A percentile compares a stretch with the other conserved stretches of the same genome.
These are phyloP conservation scores for Leccinum imitatum DNA, from an alignment of 768 basidiomycete species.

Conservation along the genomic window DNA sequence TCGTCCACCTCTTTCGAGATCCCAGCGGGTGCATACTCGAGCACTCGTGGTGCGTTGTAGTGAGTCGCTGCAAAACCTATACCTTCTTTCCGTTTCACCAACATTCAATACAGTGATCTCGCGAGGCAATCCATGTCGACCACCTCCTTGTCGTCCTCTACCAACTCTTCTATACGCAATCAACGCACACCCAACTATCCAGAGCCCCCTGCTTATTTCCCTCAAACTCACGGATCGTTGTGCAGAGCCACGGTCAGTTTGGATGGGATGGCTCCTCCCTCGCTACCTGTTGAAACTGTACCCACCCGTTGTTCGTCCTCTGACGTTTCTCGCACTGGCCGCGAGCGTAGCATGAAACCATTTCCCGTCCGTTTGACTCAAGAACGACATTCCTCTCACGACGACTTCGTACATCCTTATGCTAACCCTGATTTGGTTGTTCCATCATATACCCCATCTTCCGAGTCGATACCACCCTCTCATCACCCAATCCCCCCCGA, in stretches of 20 bases:
- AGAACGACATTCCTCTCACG: conserved; percentile 33
- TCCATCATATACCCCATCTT: conserved; percentile 33
- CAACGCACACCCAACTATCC: conserved; percentile 29
- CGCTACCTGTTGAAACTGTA: conserved; percentile 2
- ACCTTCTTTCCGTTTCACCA: background rate
- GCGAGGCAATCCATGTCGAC: conserved; percentile 63
- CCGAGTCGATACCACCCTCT: conserved; percentile 30
- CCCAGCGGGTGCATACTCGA: conserved; percentile 48
- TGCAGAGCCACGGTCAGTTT: conserved; percentile 8
- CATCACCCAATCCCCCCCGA: conserved; percentile 32
- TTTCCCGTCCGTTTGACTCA: conserved; percentile 32
- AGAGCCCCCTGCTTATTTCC: conserved; percentile 7
- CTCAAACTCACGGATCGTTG: conserved; percentile 8
- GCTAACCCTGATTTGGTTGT: conserved; percentile 72
- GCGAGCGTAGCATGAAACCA: conserved; percentile 15
- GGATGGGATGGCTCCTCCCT: conserved; percentile 9
- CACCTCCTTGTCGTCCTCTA: conserved; percentile 43
- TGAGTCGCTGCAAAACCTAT: conserved; percentile 36
- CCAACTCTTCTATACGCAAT: conserved; percentile 27
- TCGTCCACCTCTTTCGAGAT: conserved; percentile 58
- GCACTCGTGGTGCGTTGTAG: conserved; percentile 57
- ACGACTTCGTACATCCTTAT: conserved; percentile 64
- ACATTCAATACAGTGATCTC: conserved; percentile 43
- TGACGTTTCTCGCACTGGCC: conserved; percentile 9
- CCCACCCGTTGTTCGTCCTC: conserved; percentile 10